Base-by-base conservation (phyloP, 257 asterid species). In the Capsicum pubescens region DNA sequence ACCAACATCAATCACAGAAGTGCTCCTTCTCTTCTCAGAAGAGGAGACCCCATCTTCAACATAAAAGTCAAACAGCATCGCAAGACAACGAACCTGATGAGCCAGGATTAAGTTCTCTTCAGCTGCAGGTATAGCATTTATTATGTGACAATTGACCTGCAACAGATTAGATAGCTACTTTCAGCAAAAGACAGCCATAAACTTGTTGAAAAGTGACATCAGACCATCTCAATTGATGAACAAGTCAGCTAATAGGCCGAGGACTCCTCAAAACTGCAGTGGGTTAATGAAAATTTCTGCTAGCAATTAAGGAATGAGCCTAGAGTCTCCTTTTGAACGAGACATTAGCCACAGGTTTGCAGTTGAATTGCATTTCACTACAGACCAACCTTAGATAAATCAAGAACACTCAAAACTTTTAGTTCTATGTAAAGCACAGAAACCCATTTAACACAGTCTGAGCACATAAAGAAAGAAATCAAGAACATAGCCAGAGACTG, bases 1-100 rank as follows among this genome's bases (percentile, higher is more conserved):
- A 86, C 97, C 98, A 58, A 93, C 87, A 83, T 95, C 98, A 78
- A 93, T 88, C 70, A 92, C 96, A 60, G 95, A 88, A 68, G 91
- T 93, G 67, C 85, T 84, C 79, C 82, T 87, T 80, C 90, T 91
- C 86, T 87, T 88, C 86, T 87, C 91, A 55, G 90, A 84, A 72
- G 89, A 85, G 19, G 83, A 80, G 58, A 84, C 88, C 58, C 84
- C 87, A 68, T 91, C 95, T 72, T 93, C 97, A 86, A 91, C 82
- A 81, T 88, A 92, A 84, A 93, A 92, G 88, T 95, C 98, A 50
- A 95, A 97, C 88, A 97, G 90, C 98, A 97, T 93, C 2, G 97
- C 98, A 63, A 95, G 94, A 87, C 91, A 93, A 83, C 84, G 91
- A 84, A 95, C 93, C 83, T 97, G 98, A 89, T 97, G 98, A 79